A percentile compares a stretch with the other conserved stretches of the same genome.
phyloP scores from a whole-genome alignment of 129 eudicot species.

The Escallonia rubra region DNA sequence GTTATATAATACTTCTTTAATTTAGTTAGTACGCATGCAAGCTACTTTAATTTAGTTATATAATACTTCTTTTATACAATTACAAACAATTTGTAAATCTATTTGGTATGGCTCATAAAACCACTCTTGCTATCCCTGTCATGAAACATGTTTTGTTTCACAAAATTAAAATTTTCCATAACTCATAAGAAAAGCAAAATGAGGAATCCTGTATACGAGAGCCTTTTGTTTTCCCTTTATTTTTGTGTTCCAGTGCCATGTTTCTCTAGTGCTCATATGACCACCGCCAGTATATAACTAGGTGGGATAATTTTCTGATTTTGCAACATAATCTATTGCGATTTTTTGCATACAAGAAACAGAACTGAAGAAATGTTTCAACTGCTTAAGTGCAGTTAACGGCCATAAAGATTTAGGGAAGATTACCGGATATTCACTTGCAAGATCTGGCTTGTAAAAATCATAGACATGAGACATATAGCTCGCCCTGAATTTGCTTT shows the following conservation, averaged over 20 bases:
- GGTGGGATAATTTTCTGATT: too few species aligned
- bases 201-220: too few species aligned
- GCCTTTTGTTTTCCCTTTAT: too few species aligned
- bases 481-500: constrained; percentile 93
- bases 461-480: constrained; percentile 96
- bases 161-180: neutral
- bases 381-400: neutral
- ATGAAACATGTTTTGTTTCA: neutral
- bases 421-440: constrained; percentile 97
- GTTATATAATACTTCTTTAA: too few species aligned
- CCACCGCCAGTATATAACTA: too few species aligned
- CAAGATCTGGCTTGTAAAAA: constrained; percentile 93
- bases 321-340: too few species aligned
- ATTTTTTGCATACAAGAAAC: too few species aligned
- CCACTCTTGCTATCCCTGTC: neutral
- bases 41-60: neutral
- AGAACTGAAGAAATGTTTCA: neutral
- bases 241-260: too few species aligned
- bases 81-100: too few species aligned
- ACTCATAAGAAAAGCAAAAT: neutral
- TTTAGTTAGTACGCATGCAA: too few species aligned
- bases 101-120: too few species aligned
- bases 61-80: neutral
- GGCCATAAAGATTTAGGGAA: neutral
- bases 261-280: too few species aligned